Evolutionary conservation across 2,329 filamentous ascomycete species (phyloP).

Genomic region (Venturia effusa): DNA sequence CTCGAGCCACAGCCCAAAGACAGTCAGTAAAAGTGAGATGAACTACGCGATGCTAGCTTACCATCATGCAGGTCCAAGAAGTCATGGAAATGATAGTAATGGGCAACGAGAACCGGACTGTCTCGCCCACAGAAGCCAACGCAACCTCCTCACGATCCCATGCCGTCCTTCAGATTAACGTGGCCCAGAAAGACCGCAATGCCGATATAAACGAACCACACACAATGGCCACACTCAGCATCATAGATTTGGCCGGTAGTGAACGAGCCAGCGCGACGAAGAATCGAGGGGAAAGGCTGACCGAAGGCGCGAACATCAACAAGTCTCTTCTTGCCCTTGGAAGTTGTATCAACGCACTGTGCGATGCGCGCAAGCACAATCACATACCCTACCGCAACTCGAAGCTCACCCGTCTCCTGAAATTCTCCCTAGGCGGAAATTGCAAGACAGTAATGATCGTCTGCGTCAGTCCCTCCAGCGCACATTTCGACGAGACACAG

Average conservation of each 20-base stretch:
- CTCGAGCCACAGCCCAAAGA: slow-evolving; percentile 80
- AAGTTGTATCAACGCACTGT: slow-evolving; percentile 96
- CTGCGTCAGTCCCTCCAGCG: slow-evolving; percentile 90
- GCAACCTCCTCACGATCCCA: slow-evolving; percentile 95
- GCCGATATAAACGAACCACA: slow-evolving; percentile 87
- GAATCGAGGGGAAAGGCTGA: slow-evolving; percentile 80
- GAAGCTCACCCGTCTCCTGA: slow-evolving; percentile 87
- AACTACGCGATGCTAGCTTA: slow-evolving; percentile 16
- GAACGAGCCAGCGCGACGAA: slow-evolving; percentile 94
- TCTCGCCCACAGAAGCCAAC: slow-evolving; percentile 94
- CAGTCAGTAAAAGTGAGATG: slow-evolving; percentile 54
- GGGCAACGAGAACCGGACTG: slow-evolving; percentile 88
- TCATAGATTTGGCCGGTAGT: slow-evolving; percentile 93
- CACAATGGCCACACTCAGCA: slow-evolving; percentile 95
- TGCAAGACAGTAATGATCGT: slow-evolving; percentile 99
- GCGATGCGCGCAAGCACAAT: slow-evolving; percentile 80
- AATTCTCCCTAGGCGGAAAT: slow-evolving; percentile 94
- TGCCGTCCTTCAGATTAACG: slow-evolving; percentile 92
- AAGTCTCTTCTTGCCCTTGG: slow-evolving; percentile 90
- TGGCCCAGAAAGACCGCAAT: slow-evolving; percentile 88
- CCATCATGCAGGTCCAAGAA: slow-evolving; percentile 47
- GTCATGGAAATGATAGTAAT: slow-evolving; percentile 99
- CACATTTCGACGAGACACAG: slow-evolving; percentile 95
- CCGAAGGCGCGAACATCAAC: slow-evolving; percentile 98
- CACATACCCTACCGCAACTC: slow-evolving; percentile 97